Conservation (phyloP, 306 rosid genomes). For the Cucurbita argyrosperma region DNA sequence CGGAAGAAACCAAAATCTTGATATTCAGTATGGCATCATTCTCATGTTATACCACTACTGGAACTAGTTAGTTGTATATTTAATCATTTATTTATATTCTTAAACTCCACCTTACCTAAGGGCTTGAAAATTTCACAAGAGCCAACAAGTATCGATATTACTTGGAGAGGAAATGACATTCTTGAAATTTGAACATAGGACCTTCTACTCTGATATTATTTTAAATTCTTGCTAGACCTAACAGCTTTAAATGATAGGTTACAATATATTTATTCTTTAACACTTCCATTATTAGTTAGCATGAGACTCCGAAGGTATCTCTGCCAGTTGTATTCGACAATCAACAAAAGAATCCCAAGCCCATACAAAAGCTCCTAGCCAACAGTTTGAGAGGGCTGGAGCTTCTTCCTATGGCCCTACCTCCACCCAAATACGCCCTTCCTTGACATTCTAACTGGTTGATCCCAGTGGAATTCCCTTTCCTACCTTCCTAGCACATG, state of each 20-base stretch:
- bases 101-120: not conserved
- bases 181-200: not conserved
- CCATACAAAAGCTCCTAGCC: not conserved
- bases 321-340: not conserved
- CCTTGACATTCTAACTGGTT: not conserved
- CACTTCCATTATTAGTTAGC: not conserved
- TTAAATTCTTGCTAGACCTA: not conserved
- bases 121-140: not conserved
- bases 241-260: not conserved
- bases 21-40: constrained; percentile 35
- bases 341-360: not conserved
- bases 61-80: not conserved
- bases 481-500: not conserved
- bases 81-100: not conserved
- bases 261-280: not conserved
- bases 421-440: not conserved
- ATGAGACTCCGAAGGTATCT: not conserved
- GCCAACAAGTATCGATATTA: not conserved
- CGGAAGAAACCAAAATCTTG: constrained; percentile 33
- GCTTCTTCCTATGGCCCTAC: not conserved
- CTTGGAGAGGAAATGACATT: not conserved
- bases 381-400: not conserved
- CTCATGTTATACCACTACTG: not conserved
- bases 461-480: not conserved
- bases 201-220: not conserved